A percentile compares a stretch with the other conserved stretches of the same genome.
phyloP scores from a whole-genome alignment of 1,284 basidiomycete genomes.

The Cutaneotrichosporon mucoides region DNA sequence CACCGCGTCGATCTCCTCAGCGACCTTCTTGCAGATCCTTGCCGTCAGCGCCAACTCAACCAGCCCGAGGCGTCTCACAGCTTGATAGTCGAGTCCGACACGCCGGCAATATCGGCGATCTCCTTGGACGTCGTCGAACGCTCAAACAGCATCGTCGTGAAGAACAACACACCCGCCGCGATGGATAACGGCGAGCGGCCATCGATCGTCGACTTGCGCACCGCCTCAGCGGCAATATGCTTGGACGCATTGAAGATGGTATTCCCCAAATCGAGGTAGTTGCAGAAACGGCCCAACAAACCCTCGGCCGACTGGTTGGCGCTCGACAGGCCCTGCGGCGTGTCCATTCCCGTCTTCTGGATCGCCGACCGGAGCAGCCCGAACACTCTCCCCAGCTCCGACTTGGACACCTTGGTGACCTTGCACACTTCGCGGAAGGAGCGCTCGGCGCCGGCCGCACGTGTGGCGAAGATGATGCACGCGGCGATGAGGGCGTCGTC shows the following conservation, averaged over 20 bases:
- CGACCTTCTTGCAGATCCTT: constrained; percentile 46
- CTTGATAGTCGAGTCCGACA: constrained; percentile 96
- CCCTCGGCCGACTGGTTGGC: constrained; percentile 67
- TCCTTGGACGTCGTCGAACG: constrained; percentile 71
- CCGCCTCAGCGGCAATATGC: constrained; percentile 76
- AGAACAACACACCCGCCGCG: constrained; percentile 91
- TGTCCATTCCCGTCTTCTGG: constrained; percentile 2
- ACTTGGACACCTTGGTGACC: constrained; percentile 88
- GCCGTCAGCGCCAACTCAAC: background rate
- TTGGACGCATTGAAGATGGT: constrained; percentile 59
- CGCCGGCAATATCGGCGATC: constrained; percentile 89
- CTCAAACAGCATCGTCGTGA: constrained; percentile 78
- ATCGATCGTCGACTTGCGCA: constrained; percentile 80
- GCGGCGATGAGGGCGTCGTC: constrained; percentile 87
- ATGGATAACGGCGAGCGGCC: constrained; percentile 94
- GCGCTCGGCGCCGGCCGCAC: constrained; percentile 86
- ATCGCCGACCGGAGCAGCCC: constrained; percentile 51
- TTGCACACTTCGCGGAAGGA: constrained; percentile 96
- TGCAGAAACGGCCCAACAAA: constrained; percentile 88
- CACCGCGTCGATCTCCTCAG: constrained; percentile 34
- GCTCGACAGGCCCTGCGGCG: constrained; percentile 19
- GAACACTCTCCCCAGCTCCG: constrained; percentile 84
- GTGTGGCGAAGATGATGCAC: constrained; percentile 96
- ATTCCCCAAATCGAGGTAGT: constrained; percentile 57
- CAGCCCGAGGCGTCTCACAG: constrained; percentile 44